A percentile compares a stretch with the other conserved stretches of the same genome.
Evolutionary conservation across 164 flowering plant genomes (phyloP).

Genomic region (Magnolia kwangsiensis): DNA sequence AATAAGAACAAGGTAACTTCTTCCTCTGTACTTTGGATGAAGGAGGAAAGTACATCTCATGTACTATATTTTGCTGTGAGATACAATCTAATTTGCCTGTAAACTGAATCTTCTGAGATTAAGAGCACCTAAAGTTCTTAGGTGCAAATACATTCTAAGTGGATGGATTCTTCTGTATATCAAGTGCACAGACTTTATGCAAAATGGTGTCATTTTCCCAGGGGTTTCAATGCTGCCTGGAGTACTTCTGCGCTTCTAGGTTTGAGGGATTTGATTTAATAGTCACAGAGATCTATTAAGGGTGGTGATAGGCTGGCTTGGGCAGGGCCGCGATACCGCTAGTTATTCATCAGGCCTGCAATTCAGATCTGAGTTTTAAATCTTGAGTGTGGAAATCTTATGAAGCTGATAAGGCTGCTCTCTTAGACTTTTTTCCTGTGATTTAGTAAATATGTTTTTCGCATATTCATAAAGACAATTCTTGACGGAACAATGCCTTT

Average conservation of each 20-base stretch:
- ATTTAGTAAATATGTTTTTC: background rate
- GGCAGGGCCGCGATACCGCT: background rate
- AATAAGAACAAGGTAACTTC: constrained; percentile 77
- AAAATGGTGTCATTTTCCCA: background rate
- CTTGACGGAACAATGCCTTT: background rate
- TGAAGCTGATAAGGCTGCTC: background rate
- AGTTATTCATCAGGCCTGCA: background rate
- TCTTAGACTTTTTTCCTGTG: background rate
- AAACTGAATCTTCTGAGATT: background rate
- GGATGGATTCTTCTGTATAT: background rate
- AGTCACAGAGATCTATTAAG: background rate
- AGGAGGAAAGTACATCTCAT: background rate
- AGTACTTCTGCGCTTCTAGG: background rate
- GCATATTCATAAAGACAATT: background rate
- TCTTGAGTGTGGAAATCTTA: background rate
- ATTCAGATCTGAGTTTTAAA: background rate
- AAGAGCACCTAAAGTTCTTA: background rate
- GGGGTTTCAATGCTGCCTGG: background rate
- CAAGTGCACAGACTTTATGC: background rate
- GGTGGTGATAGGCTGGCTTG: background rate
- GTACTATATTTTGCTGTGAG: background rate
- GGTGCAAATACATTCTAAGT: background rate
- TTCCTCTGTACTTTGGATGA: background rate
- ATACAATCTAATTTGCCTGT: background rate
- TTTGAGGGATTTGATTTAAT: background rate